Percentiles rank a stretch among this genome's conserved stretches.
These are phyloP conservation scores for Fusarium denticulatum DNA, from an alignment of 2,329 filamentous ascomycete genomes.

Conservation along the genomic window DNA sequence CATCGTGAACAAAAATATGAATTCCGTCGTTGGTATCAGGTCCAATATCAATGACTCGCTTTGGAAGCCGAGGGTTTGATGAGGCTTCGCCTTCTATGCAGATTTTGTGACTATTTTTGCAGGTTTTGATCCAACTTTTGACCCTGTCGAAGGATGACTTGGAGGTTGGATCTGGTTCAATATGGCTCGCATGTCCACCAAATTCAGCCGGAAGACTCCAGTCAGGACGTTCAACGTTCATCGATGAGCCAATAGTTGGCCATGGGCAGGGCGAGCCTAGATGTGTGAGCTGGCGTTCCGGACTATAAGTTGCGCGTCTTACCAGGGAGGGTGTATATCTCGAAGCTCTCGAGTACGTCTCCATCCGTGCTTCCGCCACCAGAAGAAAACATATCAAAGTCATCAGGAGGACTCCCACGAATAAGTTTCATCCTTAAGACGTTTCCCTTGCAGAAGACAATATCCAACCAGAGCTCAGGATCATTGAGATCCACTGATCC, in stretches of 20 bases:
- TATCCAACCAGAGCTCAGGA: slow-evolving; percentile 7
- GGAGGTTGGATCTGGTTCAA: slow-evolving; percentile 25
- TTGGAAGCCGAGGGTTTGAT: slow-evolving; percentile 16
- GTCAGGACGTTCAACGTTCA: slow-evolving; percentile 18
- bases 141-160: slow-evolving; percentile 17
- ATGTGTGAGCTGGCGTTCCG: background rate
- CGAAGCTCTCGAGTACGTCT: slow-evolving; percentile 10
- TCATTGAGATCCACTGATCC: slow-evolving; percentile 1
- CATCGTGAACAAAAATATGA: slow-evolving; percentile 24
- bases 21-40: slow-evolving; percentile 28
- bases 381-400: slow-evolving; percentile 27
- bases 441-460: slow-evolving; percentile 35
- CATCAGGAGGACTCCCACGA: slow-evolving; percentile 10
- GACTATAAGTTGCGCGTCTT: background rate
- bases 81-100: slow-evolving; percentile 24
- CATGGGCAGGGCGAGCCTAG: slow-evolving; percentile 27
- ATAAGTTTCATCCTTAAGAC: slow-evolving; percentile 1
- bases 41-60: slow-evolving; percentile 35
- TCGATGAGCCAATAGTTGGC: slow-evolving; percentile 29
- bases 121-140: slow-evolving; percentile 31
- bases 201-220: background rate
- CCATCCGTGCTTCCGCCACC: background rate
- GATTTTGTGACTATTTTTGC: slow-evolving; percentile 18
- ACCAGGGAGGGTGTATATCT: slow-evolving; percentile 37
- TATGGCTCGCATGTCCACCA: slow-evolving; percentile 25